Conservation (phyloP, 306 rosid genomes). For the Malus asiatica region DNA sequence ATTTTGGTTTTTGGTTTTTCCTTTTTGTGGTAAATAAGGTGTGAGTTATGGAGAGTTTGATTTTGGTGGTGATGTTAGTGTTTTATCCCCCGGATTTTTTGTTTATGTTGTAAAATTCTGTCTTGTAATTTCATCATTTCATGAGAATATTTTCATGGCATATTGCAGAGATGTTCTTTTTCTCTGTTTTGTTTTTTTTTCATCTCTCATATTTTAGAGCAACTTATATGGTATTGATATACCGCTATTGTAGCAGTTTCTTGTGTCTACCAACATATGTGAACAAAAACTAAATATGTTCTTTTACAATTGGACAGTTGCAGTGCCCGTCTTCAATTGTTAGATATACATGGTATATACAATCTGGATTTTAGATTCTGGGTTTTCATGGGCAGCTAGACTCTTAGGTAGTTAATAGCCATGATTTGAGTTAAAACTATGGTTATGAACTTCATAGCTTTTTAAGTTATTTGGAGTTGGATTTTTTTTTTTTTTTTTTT, state of each 20-base stretch:
- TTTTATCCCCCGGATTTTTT: constrained; percentile 4
- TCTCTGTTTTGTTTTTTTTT: too few species aligned
- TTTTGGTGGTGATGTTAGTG: background rate
- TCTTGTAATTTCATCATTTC: background rate
- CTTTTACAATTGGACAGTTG: too few species aligned
- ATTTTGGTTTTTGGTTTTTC: background rate
- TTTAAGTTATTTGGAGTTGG: too few species aligned
- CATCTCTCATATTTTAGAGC: background rate
- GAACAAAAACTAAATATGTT: too few species aligned
- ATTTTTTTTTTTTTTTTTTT: too few species aligned
- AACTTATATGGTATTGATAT: too few species aligned
- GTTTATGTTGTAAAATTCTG: background rate
- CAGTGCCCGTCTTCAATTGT: background rate
- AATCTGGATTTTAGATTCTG: background rate
- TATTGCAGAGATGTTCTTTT: background rate
- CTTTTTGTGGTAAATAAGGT: background rate
- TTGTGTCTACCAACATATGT: too few species aligned
- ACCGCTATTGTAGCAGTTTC: too few species aligned
- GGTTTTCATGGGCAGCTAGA: background rate
- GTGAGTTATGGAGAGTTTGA: background rate
- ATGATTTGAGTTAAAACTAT: background rate
- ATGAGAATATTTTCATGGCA: constrained; percentile 1
- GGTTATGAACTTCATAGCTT: background rate
- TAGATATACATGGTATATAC: background rate
- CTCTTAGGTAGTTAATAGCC: background rate